Evolutionary conservation across 163 green algal genomes (phyloP), one percentile per base, ranked within the genome.

Genomic region (Prototheca stagnorum): DNA sequence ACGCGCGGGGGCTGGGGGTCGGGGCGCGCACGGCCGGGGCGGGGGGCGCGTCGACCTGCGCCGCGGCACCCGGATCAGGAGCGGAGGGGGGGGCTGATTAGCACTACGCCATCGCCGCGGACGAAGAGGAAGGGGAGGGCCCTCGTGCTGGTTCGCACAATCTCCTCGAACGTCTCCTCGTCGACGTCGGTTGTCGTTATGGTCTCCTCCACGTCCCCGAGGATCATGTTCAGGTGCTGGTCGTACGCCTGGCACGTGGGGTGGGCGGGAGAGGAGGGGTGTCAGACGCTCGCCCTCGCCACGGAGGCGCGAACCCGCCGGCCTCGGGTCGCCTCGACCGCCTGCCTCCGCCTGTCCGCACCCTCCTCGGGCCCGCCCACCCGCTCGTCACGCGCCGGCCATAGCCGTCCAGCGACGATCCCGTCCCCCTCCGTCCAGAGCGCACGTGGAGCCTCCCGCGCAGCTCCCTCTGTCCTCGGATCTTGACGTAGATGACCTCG

Each of bases 191-290:
- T 66, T 3, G 68, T 86, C 0, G 88, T 98, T 2, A 96, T 77
- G 1, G 74, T 91, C 70, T 99, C 91, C 66, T 99, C 91, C 23
- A 96, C 90, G 5, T 98, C 88, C 3, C 91, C 91, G 26, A 99
- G 59, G 15, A 99, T 93, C 80, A 99, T 96, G 64, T 99, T 99
- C 23, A 99, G 53, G 58, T 99, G 91, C 70, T 99, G 91, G 57
- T 99, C 91, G 56, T 97, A 99, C 5, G 91, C 91, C 83, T 98
- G n/a, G n/a, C n/a, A n/a, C n/a, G n/a, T n/a, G n/a, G n/a, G n/a
- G n/a, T n/a, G n/a, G n/a, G n/a, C n/a, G n/a, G n/a, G n/a, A n/a
- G n/a, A n/a, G n/a, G n/a, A n/a, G n/a, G n/a, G n/a, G n/a, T n/a
- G n/a, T n/a, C n/a, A n/a, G n/a, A n/a, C n/a, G n/a, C n/a, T n/a